Evolutionary conservation across 2,329 filamentous ascomycete species (phyloP).

Genomic region (Phymatotrichopsis omnivora): DNA sequence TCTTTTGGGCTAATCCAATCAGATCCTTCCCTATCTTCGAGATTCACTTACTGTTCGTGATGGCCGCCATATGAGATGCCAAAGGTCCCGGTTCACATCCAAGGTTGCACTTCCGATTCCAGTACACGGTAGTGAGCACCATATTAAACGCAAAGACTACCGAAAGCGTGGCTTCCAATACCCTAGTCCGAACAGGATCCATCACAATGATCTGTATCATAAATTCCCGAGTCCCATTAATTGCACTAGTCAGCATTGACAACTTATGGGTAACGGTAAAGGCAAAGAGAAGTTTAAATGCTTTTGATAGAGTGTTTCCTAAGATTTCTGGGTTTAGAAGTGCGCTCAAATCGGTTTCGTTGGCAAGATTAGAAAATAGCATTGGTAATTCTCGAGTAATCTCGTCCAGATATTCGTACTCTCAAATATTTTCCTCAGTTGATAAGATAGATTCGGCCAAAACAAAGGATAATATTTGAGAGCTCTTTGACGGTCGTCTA

Average conservation of each 20-base stretch:
- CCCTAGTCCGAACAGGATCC: slow-evolving; percentile 49
- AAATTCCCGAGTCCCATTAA: slow-evolving; percentile 2
- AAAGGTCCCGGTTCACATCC: slow-evolving; percentile 6
- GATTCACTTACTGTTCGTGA: neutral
- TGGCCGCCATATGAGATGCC: slow-evolving; percentile 6
- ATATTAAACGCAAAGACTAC: slow-evolving; percentile 43
- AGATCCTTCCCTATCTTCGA: slow-evolving; percentile 1
- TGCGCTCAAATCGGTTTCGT: neutral
- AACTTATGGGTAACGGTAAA: slow-evolving; percentile 7
- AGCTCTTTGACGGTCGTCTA: too few species aligned
- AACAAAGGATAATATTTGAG: too few species aligned
- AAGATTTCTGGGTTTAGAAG: slow-evolving; percentile 6
- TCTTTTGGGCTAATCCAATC: too few species aligned
- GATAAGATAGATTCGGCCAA: too few species aligned
- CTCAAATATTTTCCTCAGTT: too few species aligned
- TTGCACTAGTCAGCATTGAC: neutral
- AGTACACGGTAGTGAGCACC: slow-evolving; percentile 48
- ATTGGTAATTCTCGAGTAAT: too few species aligned
- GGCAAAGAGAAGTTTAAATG: slow-evolving; percentile 9
- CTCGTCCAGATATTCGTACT: too few species aligned
- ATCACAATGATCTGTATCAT: slow-evolving; percentile 20
- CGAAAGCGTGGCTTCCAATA: slow-evolving; percentile 48
- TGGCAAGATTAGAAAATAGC: slow-evolving; percentile 10
- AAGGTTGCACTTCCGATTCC: slow-evolving; percentile 24
- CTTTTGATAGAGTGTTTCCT: neutral